Conservation (phyloP, 2,329 filamentous ascomycete genomes). For the Xylariales sp. region DNA sequence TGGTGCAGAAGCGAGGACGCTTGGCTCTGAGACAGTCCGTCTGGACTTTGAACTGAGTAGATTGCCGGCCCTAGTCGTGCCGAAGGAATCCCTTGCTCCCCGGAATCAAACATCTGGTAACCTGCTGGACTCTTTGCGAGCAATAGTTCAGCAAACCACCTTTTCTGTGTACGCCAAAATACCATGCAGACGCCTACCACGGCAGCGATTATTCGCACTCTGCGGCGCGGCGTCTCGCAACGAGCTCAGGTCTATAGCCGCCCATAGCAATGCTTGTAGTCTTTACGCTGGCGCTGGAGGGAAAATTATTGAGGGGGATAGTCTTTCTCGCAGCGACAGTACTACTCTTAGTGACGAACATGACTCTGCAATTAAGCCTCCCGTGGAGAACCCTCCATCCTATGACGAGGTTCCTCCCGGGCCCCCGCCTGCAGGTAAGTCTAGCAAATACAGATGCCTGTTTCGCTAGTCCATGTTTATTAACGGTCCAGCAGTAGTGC, state of each 20-base stretch:
- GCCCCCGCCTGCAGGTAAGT: constrained; percentile 31
- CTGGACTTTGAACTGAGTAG: constrained; percentile 35
- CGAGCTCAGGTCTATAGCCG: constrained; percentile 31
- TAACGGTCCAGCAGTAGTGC: constrained; percentile 19
- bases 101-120: constrained; percentile 36
- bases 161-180: constrained; percentile 35
- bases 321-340: constrained; percentile 13
- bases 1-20: constrained; percentile 19
- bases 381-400: constrained; percentile 34
- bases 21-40: constrained; percentile 35
- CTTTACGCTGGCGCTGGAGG: constrained; percentile 36
- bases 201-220: constrained; percentile 32
- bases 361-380: constrained; percentile 25
- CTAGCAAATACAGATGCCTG: not conserved
- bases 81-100: constrained; percentile 32
- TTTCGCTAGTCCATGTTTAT: constrained; percentile 8
- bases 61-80: constrained; percentile 34
- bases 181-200: constrained; percentile 29
- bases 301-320: constrained; percentile 32
- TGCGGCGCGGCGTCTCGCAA: constrained; percentile 34
- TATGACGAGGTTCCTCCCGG: constrained; percentile 34
- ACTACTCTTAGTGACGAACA: constrained; percentile 11
- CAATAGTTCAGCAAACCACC: constrained; percentile 29
- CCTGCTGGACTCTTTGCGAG: constrained; percentile 34
- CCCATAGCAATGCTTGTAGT: constrained; percentile 31